Evolutionary conservation across 2,329 filamentous ascomycete species (phyloP), one percentile per base, ranked within the genome.

Genomic region (Xylariales sp.): DNA sequence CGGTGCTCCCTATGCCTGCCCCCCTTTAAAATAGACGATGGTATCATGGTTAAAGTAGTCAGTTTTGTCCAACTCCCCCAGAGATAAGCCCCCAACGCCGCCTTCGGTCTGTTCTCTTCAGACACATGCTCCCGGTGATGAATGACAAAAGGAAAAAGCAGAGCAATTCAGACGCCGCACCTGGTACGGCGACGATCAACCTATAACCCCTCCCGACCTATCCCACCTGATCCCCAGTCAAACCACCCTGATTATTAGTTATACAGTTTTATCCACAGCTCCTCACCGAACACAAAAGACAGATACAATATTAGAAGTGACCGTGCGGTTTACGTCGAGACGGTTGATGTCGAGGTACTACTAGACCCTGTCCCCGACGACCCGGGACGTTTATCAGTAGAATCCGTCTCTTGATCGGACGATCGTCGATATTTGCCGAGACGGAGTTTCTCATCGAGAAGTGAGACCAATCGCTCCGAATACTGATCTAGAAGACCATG

Each of bases 401-500:
- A 69, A 49, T 71, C 67, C 18, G 54, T 65, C 10, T 71, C 69
- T 50, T 65, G 67, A 62, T 69, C 67, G 3, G 67, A 69, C 9
- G 53, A 50, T 30, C 63, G 56, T 52, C 60, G 69, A 60, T 67
- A 62, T 23, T 64, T 63, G 28, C 61, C 62, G 41, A 89, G 78
- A 54, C 85, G 81, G 58, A 93, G 83, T 77, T 91, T 92, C 78
- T 93, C 89, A 71, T 94, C 91, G 52, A 94, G 83, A 78, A 93
- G 84, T 53, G 84, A 87, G 5, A 93, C 88, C 55, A 94, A 81
- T 67, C 89, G 85, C 74, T 93, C 90, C 1, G 90, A 92, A 74
- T 93, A 93, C 79, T 93, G 88, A 72, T 93, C 92, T 7, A 94
- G 81, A 52, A 94, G 80, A 57, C 89, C 90, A 48, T 84, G 87